Conservation (phyloP, 139 green algal genomes). For the Limnomonas spitsbergensis region DNA sequence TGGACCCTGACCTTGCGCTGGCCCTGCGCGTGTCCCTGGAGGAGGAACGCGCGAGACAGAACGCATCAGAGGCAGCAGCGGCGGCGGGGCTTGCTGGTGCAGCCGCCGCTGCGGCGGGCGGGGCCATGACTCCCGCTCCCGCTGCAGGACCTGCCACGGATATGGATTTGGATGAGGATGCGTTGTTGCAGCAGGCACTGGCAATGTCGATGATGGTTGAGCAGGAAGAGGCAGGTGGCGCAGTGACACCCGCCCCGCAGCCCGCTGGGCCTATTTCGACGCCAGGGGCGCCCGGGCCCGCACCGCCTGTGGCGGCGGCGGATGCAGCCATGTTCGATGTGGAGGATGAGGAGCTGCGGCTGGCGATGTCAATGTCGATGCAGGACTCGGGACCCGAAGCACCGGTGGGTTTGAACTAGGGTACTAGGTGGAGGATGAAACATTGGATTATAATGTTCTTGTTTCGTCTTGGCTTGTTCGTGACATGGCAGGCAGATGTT, state of each 20-base stretch:
- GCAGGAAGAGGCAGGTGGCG: neutral
- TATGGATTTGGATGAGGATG: slow-evolving; percentile 62
- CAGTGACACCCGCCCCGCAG: neutral
- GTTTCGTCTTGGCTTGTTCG: too few species aligned
- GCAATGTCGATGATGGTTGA: slow-evolving; percentile 88
- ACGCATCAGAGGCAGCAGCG: slow-evolving; percentile 37
- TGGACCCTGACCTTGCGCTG: slow-evolving; percentile 95
- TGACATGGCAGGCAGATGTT: too few species aligned
- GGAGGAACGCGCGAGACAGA: slow-evolving; percentile 91
- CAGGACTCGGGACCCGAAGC: slow-evolving; percentile 2
- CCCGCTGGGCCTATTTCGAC: neutral
- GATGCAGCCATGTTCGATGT: slow-evolving; percentile 39
- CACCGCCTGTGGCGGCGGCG: slow-evolving; percentile 23
- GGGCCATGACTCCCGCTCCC: slow-evolving; percentile 19
- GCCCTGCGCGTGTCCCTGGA: slow-evolving; percentile 90
- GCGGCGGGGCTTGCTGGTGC: slow-evolving; percentile 23
- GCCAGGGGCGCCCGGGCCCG: slow-evolving; percentile 15
- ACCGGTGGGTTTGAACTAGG: neutral
- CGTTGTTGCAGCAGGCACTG: slow-evolving; percentile 71
- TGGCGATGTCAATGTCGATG: slow-evolving; percentile 67
- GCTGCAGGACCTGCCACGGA: slow-evolving; percentile 29
- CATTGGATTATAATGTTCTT: neutral
- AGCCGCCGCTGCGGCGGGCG: slow-evolving; percentile 14
- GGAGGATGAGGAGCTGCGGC: slow-evolving; percentile 64
- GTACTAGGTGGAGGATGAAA: neutral